Evolutionary conservation across 2,329 filamentous ascomycete species (phyloP).

Genomic region (Apiospora pterosperma): DNA sequence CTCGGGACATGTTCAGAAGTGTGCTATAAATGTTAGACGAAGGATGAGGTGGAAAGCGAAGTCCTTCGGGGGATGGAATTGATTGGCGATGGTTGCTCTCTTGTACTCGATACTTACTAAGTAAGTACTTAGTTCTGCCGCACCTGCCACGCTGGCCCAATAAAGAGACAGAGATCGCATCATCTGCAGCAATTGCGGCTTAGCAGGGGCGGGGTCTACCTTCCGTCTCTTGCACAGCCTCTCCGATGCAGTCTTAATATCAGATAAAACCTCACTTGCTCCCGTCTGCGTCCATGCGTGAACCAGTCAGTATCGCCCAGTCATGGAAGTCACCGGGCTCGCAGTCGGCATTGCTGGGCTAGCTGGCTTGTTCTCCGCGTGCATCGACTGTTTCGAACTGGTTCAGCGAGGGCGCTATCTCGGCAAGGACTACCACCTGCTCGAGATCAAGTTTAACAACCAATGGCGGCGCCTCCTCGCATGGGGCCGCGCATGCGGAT

Average conservation of each 20-base stretch:
- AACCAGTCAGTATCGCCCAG: background rate
- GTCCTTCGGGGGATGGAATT: no score
- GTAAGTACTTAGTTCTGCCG: no score
- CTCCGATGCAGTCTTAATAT: fast-evolving
- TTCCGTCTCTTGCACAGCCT: background rate
- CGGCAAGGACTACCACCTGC: conserved; percentile 1
- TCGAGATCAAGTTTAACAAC: conserved; percentile 9
- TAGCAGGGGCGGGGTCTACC: background rate
- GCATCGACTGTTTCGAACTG: conserved; percentile 9
- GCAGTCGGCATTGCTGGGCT: background rate
- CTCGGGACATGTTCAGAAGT: background rate
- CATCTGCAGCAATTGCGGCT: no score
- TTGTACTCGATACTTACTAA: no score
- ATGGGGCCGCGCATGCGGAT: conserved; percentile 4
- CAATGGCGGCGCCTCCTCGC: background rate
- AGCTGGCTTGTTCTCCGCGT: conserved; percentile 5
- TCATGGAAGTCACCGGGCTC: background rate
- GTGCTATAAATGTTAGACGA: background rate
- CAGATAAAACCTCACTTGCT: background rate
- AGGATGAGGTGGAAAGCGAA: no score
- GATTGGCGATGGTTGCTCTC: no score
- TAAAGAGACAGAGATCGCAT: no score
- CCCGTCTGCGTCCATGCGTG: background rate
- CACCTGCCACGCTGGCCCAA: no score
- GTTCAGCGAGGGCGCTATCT: background rate